phyloP scores from a whole-genome alignment of 164 flowering plant species.

The Taxillus chinensis region DNA sequence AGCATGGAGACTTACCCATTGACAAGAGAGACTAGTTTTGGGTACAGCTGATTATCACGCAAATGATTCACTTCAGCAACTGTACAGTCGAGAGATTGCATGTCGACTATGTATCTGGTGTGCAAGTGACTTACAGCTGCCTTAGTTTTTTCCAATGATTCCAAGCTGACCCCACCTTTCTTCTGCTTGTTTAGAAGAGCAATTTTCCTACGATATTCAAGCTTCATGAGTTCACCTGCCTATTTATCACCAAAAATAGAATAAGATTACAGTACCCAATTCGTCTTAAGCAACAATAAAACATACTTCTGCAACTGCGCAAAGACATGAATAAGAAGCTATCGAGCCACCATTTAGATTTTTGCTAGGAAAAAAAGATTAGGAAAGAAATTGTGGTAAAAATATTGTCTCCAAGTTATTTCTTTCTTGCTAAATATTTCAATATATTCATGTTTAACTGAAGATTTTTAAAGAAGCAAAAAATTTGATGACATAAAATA shows the following conservation, averaged over 20 bases:
- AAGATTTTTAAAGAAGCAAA: too few relatives aligned
- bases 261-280: background rate
- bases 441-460: too few relatives aligned
- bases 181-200: constrained; percentile 62
- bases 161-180: constrained; percentile 50
- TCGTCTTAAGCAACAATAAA: too few relatives aligned
- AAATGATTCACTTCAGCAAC: constrained; percentile 69
- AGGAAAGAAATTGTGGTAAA: too few relatives aligned
- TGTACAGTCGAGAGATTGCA: constrained; percentile 91
- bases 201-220: constrained; percentile 79
- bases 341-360: too few relatives aligned
- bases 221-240: constrained; percentile 89
- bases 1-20: constrained; percentile 52
- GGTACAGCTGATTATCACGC: constrained; percentile 72
- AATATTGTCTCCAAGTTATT: too few relatives aligned
- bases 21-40: constrained; percentile 68
- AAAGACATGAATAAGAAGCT: too few relatives aligned
- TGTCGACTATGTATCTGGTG: constrained; percentile 81
- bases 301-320: too few relatives aligned
- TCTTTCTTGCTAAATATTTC: too few relatives aligned
- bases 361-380: too few relatives aligned
- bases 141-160: constrained; percentile 75
- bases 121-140: constrained; percentile 97
- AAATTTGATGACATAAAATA: too few relatives aligned
- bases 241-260: constrained; percentile 20